A percentile compares a stretch with the other conserved stretches of the same genome.
Conservation (phyloP, 805 yeast species). For the Hanseniaspora opuntiae region DNA sequence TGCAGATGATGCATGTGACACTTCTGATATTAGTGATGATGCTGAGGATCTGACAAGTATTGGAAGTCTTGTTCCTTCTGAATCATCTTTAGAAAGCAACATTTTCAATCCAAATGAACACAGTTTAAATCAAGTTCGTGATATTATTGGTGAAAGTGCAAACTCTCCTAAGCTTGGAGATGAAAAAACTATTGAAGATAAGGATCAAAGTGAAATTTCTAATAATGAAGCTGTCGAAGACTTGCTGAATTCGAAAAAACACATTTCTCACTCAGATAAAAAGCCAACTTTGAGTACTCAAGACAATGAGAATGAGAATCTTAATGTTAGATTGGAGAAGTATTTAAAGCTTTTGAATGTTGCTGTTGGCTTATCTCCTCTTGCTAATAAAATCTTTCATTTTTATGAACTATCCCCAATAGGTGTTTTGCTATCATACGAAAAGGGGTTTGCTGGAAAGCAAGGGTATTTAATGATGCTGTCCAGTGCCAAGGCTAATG, state of each 20-base stretch:
- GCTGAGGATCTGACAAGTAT: background rate
- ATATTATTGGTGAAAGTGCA: background rate
- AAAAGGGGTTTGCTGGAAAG: conserved; percentile 68
- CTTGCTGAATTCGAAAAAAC: background rate
- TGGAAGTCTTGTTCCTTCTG: background rate
- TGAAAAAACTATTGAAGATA: too few species aligned
- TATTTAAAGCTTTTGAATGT: conserved; percentile 53
- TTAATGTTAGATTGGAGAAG: conserved; percentile 36
- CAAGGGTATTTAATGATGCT: conserved; percentile 76
- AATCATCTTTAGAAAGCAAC: conserved; percentile 8
- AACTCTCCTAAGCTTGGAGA: background rate
- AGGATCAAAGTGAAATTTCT: background rate
- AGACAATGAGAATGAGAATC: conserved; percentile 9
- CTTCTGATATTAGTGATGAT: background rate
- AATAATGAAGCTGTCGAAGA: background rate
- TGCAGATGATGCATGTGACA: background rate
- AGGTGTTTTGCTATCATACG: conserved; percentile 70
- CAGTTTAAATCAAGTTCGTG: conserved; percentile 1
- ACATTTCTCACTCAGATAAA: background rate
- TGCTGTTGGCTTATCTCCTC: conserved; percentile 56
- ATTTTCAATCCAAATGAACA: conserved; percentile 10
- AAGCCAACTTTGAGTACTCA: background rate
- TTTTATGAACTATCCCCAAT: conserved; percentile 85
- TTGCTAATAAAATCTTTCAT: conserved; percentile 67
- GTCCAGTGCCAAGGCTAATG: conserved; percentile 74